Evolutionary conservation across 192 early-diverging fungal genomes (phyloP).

Genomic region (Coemansia sp.): DNA sequence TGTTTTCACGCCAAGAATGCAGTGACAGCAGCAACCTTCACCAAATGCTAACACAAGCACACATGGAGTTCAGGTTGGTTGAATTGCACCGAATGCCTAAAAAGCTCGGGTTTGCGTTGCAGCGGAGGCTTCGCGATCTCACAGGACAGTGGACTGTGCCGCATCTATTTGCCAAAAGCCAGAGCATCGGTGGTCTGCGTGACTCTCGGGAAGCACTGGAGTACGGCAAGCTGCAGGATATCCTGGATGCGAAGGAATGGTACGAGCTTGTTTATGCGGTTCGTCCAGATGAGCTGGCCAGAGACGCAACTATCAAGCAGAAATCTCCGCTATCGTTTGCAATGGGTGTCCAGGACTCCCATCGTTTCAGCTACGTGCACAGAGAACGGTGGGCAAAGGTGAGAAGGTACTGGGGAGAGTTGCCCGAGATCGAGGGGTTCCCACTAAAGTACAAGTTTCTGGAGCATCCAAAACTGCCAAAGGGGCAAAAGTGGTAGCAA

Average conservation of each 20-base stretch:
- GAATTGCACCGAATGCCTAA: slow-evolving; percentile 23
- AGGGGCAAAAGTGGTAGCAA: slow-evolving; percentile 11
- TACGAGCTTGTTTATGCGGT: slow-evolving; percentile 37
- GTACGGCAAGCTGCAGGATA: slow-evolving; percentile 16
- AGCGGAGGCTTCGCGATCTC: slow-evolving; percentile 41
- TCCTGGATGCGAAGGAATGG: slow-evolving; percentile 24
- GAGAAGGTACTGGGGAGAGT: slow-evolving; percentile 39
- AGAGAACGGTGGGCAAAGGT: slow-evolving; percentile 37
- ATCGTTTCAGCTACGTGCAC: slow-evolving; percentile 38
- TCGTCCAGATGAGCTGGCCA: slow-evolving; percentile 26
- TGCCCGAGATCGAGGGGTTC: slow-evolving; percentile 41
- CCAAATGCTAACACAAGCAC: slow-evolving; percentile 1
- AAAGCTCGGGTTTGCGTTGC: slow-evolving; percentile 25
- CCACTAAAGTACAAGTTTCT: slow-evolving; percentile 10
- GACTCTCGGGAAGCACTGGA: slow-evolving; percentile 15
- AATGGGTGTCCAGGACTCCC: slow-evolving; percentile 42
- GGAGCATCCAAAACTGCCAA: slow-evolving; percentile 7
- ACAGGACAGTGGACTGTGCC: slow-evolving; percentile 49
- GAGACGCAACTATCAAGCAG: slow-evolving; percentile 20
- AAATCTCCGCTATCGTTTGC: slow-evolving; percentile 40
- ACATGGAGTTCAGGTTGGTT: slow-evolving; percentile 22
- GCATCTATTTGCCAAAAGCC: slow-evolving; percentile 42
- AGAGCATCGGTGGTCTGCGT: slow-evolving; percentile 30
- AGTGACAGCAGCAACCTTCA: slow-evolving; percentile 17
- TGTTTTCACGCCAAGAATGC: slow-evolving; percentile 39